A percentile compares a stretch with the other conserved stretches of the same genome.
phyloP scores from a whole-genome alignment of 352 stramenopile genomes.

The Chrysophaeum taylorii region DNA sequence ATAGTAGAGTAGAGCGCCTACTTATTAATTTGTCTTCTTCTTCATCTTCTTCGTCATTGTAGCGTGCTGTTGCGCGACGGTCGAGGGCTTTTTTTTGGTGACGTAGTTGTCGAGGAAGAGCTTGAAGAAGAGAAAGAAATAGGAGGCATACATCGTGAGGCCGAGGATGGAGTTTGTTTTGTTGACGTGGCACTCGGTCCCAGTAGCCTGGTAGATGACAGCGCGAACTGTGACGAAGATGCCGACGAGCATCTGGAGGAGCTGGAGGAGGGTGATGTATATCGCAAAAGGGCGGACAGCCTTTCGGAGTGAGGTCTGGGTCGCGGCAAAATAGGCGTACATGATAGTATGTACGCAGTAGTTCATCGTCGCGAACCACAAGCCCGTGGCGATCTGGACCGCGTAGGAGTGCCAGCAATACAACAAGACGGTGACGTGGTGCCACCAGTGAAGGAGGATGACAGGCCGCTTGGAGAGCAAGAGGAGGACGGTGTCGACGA shows the following conservation, averaged over 20 bases:
- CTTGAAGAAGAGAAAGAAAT: conserved; percentile 54
- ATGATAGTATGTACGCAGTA: conserved; percentile 93
- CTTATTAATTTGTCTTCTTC: no score
- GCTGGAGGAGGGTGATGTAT: conserved; percentile 49
- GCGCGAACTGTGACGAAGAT: conserved; percentile 41
- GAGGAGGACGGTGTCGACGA: conserved; percentile 88
- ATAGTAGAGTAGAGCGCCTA: no score
- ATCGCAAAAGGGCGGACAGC: conserved; percentile 46
- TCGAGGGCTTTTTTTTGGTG: not conserved
- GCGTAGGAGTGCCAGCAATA: conserved; percentile 94
- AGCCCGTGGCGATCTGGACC: conserved; percentile 68
- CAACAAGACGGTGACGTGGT: conserved; percentile 92
- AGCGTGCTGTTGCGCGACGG: no score
- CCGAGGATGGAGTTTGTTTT: conserved; percentile 52
- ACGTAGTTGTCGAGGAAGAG: conserved; percentile 56
- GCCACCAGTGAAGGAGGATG: conserved; percentile 97
- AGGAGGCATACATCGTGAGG: conserved; percentile 58
- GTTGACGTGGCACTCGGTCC: conserved; percentile 38
- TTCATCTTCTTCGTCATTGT: no score
- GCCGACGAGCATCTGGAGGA: conserved; percentile 59
- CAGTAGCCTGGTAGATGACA: conserved; percentile 47
- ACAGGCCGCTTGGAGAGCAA: conserved; percentile 89
- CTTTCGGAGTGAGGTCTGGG: conserved; percentile 38
- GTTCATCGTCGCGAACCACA: conserved; percentile 97
- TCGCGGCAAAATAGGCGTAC: conserved; percentile 73